Evolutionary conservation across 2,329 filamentous ascomycete species (phyloP).

Genomic region (Colletotrichum incanum): DNA sequence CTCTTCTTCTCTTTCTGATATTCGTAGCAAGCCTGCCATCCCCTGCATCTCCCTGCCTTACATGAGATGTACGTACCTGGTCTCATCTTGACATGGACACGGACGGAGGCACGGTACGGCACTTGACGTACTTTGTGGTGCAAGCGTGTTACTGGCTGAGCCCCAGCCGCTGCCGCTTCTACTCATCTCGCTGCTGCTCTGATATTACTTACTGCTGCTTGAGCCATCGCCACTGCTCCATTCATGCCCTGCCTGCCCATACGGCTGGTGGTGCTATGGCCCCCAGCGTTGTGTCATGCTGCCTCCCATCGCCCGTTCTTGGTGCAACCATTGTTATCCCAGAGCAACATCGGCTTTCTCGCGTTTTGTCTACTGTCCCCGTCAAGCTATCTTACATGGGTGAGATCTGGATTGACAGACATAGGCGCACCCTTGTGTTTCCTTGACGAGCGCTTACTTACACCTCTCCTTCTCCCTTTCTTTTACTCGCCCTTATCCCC

Average conservation of each 20-base stretch:
- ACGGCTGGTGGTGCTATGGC: constrained; percentile 15
- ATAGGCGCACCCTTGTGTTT: constrained; percentile 22
- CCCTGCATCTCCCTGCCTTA: constrained; percentile 22
- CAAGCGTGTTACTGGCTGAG: neutral
- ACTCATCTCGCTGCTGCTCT: constrained; percentile 9
- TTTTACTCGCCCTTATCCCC: neutral
- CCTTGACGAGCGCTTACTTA: constrained; percentile 3
- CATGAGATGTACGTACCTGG: constrained; percentile 30
- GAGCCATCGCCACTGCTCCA: neutral
- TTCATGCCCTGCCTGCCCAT: constrained; percentile 7
- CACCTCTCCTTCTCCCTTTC: constrained; percentile 7
- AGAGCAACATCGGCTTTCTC: constrained; percentile 31
- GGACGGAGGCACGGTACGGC: constrained; percentile 10
- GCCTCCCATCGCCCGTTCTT: constrained; percentile 21
- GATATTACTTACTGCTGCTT: constrained; percentile 7
- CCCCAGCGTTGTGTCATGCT: constrained; percentile 27
- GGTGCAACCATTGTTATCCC: constrained; percentile 34
- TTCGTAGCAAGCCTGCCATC: neutral
- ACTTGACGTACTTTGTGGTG: neutral
- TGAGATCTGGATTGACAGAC: constrained; percentile 3
- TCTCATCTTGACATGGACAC: neutral
- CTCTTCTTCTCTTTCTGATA: neutral
- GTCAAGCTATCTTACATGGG: neutral
- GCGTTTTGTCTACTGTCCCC: constrained; percentile 16
- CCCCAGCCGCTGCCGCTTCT: constrained; percentile 10